Conservation (phyloP, 2,329 filamentous ascomycete species). For the Trichoderma atroviride region DNA sequence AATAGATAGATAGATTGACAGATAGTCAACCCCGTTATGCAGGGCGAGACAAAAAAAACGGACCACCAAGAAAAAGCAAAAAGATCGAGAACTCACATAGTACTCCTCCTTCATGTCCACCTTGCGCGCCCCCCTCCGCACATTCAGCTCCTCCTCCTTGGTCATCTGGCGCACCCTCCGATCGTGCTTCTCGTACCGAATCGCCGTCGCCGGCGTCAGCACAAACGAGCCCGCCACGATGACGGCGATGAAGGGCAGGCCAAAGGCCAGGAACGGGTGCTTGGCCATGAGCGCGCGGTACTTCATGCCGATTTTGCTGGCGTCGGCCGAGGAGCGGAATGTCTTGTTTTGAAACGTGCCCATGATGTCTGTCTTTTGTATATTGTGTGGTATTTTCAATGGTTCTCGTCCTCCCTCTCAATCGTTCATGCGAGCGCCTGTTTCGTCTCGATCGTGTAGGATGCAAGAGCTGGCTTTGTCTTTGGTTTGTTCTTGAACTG, state of each 20-base stretch:
- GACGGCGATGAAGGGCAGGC: constrained; percentile 85
- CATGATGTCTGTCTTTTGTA: constrained; percentile 33
- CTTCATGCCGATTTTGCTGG: constrained; percentile 68
- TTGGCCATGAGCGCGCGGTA: constrained; percentile 77
- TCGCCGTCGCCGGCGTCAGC: constrained; percentile 87
- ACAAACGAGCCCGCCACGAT: constrained; percentile 94
- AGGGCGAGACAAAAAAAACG: background rate
- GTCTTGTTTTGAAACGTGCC: constrained; percentile 68
- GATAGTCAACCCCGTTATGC: background rate
- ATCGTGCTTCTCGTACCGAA: constrained; percentile 92
- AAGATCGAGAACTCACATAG: constrained; percentile 62
- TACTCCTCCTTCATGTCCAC: constrained; percentile 86
- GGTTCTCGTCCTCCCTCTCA: background rate
- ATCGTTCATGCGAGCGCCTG: background rate
- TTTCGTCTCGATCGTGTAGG: background rate
- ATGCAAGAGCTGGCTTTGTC: background rate
- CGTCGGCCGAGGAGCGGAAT: constrained; percentile 68
- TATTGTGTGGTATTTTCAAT: background rate
- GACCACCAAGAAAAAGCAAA: background rate
- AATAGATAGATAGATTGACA: background rate
- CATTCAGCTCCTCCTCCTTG: constrained; percentile 81
- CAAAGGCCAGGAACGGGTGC: constrained; percentile 90
- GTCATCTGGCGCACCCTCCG: constrained; percentile 83
- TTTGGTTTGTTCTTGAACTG: background rate
- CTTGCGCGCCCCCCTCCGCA: constrained; percentile 70